phyloP scores from a whole-genome alignment of 768 basidiomycete species.

The Pleurotus salmoneostramineus region DNA sequence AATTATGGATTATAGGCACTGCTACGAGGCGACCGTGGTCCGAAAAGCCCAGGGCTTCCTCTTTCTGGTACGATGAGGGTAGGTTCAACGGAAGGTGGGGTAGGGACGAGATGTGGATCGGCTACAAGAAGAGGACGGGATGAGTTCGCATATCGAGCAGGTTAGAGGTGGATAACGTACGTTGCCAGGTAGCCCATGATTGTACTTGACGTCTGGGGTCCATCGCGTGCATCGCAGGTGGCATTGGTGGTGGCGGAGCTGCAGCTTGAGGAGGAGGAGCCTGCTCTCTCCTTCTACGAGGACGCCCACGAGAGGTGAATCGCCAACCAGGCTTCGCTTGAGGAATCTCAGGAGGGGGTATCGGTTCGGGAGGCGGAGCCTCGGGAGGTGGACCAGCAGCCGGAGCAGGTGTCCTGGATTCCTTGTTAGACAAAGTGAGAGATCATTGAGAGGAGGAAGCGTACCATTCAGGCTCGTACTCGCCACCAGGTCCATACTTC shows the following conservation, averaged over 20 bases:
- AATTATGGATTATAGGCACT: constrained; percentile 16
- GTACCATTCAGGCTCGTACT: constrained; percentile 82
- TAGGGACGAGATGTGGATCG: constrained; percentile 51
- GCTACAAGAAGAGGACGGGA: constrained; percentile 34
- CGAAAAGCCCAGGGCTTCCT: constrained; percentile 68
- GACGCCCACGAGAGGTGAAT: constrained; percentile 30
- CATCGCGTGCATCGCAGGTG: constrained; percentile 16
- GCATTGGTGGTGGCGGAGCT: constrained; percentile 26
- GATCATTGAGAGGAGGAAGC: constrained; percentile 9
- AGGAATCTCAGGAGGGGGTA: constrained; percentile 30
- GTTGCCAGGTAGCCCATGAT: constrained; percentile 67
- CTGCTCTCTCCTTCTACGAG: constrained; percentile 45
- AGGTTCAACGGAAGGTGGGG: constrained; percentile 57
- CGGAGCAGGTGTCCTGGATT: constrained; percentile 41
- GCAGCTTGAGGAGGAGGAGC: constrained; percentile 21
- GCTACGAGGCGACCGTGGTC: constrained; percentile 62
- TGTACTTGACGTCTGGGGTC: constrained; percentile 41
- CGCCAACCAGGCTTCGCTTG: constrained; percentile 60
- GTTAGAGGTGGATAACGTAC: constrained; percentile 35
- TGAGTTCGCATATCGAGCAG: not conserved
- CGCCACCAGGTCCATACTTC: constrained; percentile 81
- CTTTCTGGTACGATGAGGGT: constrained; percentile 57
- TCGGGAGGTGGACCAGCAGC: constrained; percentile 40
- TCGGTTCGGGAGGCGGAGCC: constrained; percentile 33
- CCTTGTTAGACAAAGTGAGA: constrained; percentile 4